Base-by-base conservation (phyloP, 306 rosid species). In the Cajanus cajan region DNA sequence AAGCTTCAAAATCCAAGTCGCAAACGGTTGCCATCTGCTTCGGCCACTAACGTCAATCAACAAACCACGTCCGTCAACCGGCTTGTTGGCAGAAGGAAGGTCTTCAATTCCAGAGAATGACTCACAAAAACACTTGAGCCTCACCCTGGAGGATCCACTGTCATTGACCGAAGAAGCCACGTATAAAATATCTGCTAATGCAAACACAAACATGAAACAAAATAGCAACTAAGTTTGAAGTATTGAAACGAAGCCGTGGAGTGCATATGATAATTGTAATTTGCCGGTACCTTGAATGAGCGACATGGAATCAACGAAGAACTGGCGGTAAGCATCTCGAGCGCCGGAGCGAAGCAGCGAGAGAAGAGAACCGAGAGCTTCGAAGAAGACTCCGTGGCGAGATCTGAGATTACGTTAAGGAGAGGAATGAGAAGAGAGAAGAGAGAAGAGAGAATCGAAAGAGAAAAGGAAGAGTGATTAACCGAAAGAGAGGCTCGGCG, bases 1-100 rank as follows among this genome's bases (percentile, higher is more conserved):
- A 82, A 93, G 94, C 88, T 77, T 95, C 76, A 95, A 84, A 84
- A 89, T 87, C 96, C 98, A 95, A 75, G 94, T 88, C 5, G 87
- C 96, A 76, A 92, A 91, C 64, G 93, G 92, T 62, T 79, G 94
- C 98, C 97, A 91, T 79, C 97, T 85, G 80, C 28, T 67, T 68
- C 54, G 85, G n/a, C 87, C 86, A 9, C 82, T 86, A 21, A 95
- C 79, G 73, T 92, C 85, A 78, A 95, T 79, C 75, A 91, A 78
- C 65, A 95, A 75, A 67, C 98, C 98, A 76, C 61, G 58, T 13
- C 92, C 97, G 77, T 89, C 90, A 24, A 67, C 57, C 6, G 90
- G 93, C 78, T 85, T 85, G 79, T 80, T 87, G 50, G 85, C 41
- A 25, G 80, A 71, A 2, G 93, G 94, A 41, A 91, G 84, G 85